Evolutionary conservation across 179 eudicot genomes (phyloP).

Genomic region (Sideroxylon spinosum): DNA sequence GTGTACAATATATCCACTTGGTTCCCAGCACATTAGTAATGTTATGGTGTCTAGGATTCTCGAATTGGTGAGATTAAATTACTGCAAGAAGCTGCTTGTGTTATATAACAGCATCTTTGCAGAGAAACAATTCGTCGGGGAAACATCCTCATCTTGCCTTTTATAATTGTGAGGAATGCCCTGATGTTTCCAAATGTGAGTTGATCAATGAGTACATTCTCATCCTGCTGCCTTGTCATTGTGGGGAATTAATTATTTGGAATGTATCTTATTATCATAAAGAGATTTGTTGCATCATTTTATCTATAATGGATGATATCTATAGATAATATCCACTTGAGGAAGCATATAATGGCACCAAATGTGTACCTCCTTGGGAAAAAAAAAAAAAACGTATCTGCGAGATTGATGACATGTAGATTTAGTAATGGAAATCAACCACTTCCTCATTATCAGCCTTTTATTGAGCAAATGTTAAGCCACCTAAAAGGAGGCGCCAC

Average conservation of each 20-base stretch:
- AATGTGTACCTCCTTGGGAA: neutral
- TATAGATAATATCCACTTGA: neutral
- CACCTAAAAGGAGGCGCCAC: neutral
- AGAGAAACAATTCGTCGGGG: neutral
- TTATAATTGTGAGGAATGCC: slow-evolving; percentile 10
- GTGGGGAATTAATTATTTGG: neutral
- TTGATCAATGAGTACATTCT: neutral
- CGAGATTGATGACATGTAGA: neutral
- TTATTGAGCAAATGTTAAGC: slow-evolving; percentile 9
- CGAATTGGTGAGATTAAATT: neutral
- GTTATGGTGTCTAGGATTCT: neutral
- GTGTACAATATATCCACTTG: neutral
- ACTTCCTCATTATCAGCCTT: slow-evolving; percentile 3
- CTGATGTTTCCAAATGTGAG: neutral
- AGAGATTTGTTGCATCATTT: neutral
- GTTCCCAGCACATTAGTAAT: neutral
- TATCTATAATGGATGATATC: neutral
- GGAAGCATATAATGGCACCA: neutral
- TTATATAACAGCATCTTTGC: neutral
- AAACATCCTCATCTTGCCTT: slow-evolving; percentile 5
- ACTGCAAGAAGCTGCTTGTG: neutral
- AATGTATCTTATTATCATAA: too few species aligned
- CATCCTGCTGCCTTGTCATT: slow-evolving; percentile 1
- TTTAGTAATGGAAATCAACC: slow-evolving; percentile 7
- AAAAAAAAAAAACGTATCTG: neutral